Percentiles rank a stretch among this genome's conserved stretches.
Conservation (phyloP, 192 early-diverging fungal species). For the Umbelopsis sp. region DNA sequence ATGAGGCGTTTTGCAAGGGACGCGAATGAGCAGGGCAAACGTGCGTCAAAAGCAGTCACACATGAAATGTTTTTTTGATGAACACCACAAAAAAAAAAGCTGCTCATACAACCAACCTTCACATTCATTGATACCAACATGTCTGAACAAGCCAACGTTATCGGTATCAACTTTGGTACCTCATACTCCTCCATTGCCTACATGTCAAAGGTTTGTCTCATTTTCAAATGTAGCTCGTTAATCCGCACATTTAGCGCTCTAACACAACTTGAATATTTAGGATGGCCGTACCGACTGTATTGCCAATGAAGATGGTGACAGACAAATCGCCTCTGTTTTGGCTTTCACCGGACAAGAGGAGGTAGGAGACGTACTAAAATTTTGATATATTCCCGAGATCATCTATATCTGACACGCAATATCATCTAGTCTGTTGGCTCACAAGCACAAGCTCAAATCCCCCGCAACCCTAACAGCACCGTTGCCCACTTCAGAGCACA, state of each 20-base stretch:
- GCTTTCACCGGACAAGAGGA: conserved; percentile 92
- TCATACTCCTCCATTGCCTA: conserved; percentile 84
- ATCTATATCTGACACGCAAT: neutral
- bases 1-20: no score
- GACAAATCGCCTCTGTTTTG: conserved; percentile 92
- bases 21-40: no score
- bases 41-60: neutral
- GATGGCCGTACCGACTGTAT: conserved; percentile 81
- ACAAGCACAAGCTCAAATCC: conserved; percentile 84
- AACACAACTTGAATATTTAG: conserved; percentile 38
- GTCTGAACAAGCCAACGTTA: conserved; percentile 46
- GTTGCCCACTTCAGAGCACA: conserved; percentile 85
- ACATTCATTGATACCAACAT: conserved; percentile 24
- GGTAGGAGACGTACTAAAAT: conserved; percentile 53
- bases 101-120: conserved; percentile 5
- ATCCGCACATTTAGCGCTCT: neutral
- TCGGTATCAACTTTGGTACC: conserved; percentile 88
- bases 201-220: conserved; percentile 66
- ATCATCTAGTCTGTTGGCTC: conserved; percentile 41
- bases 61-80: neutral
- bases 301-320: conserved; percentile 98
- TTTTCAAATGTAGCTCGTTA: conserved; percentile 24
- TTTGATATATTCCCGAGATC: neutral
- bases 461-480: conserved; percentile 91
- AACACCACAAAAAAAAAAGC: neutral